Base-by-base conservation (phyloP, 2,329 filamentous ascomycete genomes). In the Aspergillus viridinutans region DNA sequence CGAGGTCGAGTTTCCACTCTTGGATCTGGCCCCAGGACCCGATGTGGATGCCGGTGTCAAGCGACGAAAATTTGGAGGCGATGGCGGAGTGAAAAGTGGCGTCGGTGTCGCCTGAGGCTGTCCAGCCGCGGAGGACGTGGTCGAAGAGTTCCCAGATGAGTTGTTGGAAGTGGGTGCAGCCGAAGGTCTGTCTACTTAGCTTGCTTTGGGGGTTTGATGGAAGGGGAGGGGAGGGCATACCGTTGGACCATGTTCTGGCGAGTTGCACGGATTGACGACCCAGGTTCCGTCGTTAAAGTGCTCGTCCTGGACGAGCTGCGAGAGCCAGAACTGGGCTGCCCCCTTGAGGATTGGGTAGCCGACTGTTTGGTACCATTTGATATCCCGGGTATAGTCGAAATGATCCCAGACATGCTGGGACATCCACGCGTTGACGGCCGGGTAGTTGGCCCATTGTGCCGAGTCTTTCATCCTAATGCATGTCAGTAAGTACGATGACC, bases 321-420 rank as follows among this genome's bases (percentile, higher is more conserved):
- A 78, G 3, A 84, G 71, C 80, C 83, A 85, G 69, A 85, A 85
- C n/a, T 78, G 63, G 0, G 81, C 77, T 1, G 82, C 72, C 1
- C 78, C 80, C 59, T 82, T 83, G 25, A 85, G 65, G 1, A 85
- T 71, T 1, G 80, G 81, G 54, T 83, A 85, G 0, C 80, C 83
- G 29, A 70, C 69, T 3, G 54, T 21, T 6, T 72, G 70, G 4
- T 75, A 73, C 81, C 81, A 85, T 1, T 68, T 64, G 0, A 62
- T 47, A 59, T 84, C 75, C 26, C 73, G 76, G 2, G 78, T 79
- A 63, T 85, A 85, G 38, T 82, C 79, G 64, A 78, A 85, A 62
- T 81, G 76, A 56, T 85, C 81, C 68, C 76, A 81, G 2, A 85
- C 80, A 56, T 85, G 81, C 58, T 83, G 80, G 78, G 83, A 82